Conservation (phyloP, 1,284 basidiomycete species). For the Puccinia polysora region DNA sequence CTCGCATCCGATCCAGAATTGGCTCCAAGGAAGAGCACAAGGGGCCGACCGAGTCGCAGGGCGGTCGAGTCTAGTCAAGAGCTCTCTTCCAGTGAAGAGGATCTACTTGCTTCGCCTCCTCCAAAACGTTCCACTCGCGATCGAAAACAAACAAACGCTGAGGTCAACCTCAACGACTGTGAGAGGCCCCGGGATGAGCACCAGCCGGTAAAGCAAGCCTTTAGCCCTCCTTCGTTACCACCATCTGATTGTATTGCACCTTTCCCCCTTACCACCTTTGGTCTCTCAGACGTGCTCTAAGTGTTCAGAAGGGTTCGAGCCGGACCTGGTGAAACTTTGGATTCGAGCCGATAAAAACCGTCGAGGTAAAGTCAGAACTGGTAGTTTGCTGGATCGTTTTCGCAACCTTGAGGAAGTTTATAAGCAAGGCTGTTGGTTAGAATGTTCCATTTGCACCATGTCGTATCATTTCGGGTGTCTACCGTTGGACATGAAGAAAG, state of each 20-base stretch:
- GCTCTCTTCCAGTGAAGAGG: constrained; percentile 5
- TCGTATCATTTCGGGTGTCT: constrained; percentile 43
- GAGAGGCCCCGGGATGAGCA: constrained; percentile 32
- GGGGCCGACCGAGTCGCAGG: constrained; percentile 6
- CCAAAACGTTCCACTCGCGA: neutral
- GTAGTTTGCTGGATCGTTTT: constrained; percentile 36
- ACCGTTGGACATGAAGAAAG: constrained; percentile 39
- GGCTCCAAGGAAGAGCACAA: constrained; percentile 4
- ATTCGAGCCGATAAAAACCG: constrained; percentile 27
- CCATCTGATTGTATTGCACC: neutral
- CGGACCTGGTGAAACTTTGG: constrained; percentile 35
- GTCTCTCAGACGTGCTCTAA: constrained; percentile 26
- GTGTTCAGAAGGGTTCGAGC: constrained; percentile 34
- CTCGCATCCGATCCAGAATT: neutral
- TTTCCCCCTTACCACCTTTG: neutral
- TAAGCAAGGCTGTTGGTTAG: constrained; percentile 41
- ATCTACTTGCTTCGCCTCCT: neutral
- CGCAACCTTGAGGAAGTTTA: constrained; percentile 36
- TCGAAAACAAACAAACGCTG: constrained; percentile 7
- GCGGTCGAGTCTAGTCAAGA: constrained; percentile 12
- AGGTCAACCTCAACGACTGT: constrained; percentile 11
- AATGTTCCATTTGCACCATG: constrained; percentile 34
- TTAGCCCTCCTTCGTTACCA: neutral
- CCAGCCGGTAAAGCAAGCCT: constrained; percentile 14
- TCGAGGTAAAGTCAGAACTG: constrained; percentile 3